Evolutionary conservation across 1,139 yeast species (phyloP).

Genomic region (Nakaseomyces kungkrabaensis): DNA sequence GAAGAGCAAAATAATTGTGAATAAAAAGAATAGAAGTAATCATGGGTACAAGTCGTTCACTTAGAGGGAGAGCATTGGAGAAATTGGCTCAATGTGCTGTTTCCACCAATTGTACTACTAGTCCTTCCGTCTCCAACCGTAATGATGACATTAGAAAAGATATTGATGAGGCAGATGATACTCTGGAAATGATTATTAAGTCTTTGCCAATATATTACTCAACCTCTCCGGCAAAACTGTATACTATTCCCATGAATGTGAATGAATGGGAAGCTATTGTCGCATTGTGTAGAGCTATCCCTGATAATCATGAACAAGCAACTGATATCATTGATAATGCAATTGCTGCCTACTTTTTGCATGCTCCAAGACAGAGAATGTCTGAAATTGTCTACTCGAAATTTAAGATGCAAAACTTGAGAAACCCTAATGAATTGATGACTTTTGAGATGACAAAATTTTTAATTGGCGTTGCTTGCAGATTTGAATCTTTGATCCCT

Average conservation of each 20-base stretch:
- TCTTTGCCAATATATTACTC: slow-evolving; percentile 24
- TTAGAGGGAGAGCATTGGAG: slow-evolving; percentile 53
- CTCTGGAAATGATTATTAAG: slow-evolving; percentile 16
- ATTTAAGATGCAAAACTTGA: slow-evolving; percentile 38
- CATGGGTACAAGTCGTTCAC: slow-evolving; percentile 18
- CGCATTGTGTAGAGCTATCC: slow-evolving; percentile 47
- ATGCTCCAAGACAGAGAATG: slow-evolving; percentile 46
- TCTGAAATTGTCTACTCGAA: slow-evolving; percentile 38
- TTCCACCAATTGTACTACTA: slow-evolving; percentile 9
- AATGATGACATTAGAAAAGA: slow-evolving; percentile 5
- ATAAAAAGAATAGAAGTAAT: background rate
- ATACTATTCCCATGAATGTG: slow-evolving; percentile 36
- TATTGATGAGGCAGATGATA: slow-evolving; percentile 4
- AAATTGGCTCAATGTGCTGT: slow-evolving; percentile 36
- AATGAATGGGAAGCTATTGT: slow-evolving; percentile 64
- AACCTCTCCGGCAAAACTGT: slow-evolving; percentile 19
- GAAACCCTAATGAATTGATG: slow-evolving; percentile 33
- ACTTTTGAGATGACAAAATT: slow-evolving; percentile 28
- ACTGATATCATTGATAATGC: slow-evolving; percentile 39
- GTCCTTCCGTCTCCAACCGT: slow-evolving; percentile 6
- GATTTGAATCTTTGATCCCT: slow-evolving; percentile 26
- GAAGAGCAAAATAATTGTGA: too few relatives aligned
- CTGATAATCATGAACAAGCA: slow-evolving; percentile 42
- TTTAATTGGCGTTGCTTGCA: slow-evolving; percentile 27
- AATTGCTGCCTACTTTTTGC: slow-evolving; percentile 49